phyloP scores from a whole-genome alignment of 345 rosid genomes.

The Lagerstroemia speciosa region DNA sequence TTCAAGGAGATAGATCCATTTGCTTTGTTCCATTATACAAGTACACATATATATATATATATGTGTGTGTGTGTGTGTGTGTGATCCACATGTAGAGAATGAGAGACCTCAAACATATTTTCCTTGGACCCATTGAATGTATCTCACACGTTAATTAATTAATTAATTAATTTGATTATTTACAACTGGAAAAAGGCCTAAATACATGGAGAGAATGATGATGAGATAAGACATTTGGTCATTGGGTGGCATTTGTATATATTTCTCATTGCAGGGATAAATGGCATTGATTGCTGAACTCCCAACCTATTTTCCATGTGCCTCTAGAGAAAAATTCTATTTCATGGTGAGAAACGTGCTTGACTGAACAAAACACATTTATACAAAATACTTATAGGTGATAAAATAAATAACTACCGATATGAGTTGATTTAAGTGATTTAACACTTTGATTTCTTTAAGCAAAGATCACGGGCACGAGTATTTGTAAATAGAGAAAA shows the following conservation, averaged over 20 bases:
- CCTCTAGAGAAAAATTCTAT: conserved; percentile 10
- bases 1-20: no score
- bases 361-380: conserved; percentile 35
- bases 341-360: conserved; percentile 41
- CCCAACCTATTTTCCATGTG: background rate
- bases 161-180: no score
- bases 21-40: no score
- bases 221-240: background rate
- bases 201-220: background rate
- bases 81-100: no score
- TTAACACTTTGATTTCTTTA: no score
- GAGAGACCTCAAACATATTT: no score
- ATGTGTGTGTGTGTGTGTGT: no score
- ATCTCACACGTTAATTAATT: background rate
- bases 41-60: no score
- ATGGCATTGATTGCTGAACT: background rate
- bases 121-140: background rate
- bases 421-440: no score
- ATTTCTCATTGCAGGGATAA: background rate
- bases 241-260: no score
- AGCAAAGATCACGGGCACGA: no score
- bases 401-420: background rate
- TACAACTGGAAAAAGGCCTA: background rate
- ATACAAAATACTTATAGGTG: background rate
- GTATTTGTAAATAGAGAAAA: no score